Evolutionary conservation across 2,329 filamentous ascomycete genomes (phyloP), one percentile per base, ranked within the genome.

Genomic region (Cercospora berteroae): DNA sequence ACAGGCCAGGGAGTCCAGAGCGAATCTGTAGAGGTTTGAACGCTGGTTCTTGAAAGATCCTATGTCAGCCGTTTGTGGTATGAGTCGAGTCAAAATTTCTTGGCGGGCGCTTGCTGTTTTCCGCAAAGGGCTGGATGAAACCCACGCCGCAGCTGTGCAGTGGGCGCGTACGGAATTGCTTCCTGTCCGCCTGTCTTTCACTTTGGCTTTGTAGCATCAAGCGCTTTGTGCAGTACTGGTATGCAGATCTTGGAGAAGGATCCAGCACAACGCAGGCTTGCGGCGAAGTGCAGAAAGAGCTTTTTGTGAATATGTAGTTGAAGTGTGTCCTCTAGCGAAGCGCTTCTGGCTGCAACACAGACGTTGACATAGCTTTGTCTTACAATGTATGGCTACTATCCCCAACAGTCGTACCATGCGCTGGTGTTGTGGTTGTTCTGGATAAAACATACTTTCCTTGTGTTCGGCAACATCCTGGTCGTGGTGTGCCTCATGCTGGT

Each of bases 361-460:
- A 55, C 48, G 48, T 27, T 9, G 20, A 13, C 48, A 55, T 27
- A 27, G 48, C 48, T 55, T 55, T 55, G 44, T 23, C 5, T 50
- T 13, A 55, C 23, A 16, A 64, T 64, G 62, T 64, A 64, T 25
- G 62, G 57, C 18, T 55, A 44, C 29, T 67, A 65, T 23, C 42
- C 56, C 33, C 66, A 42, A 27, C 25, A 18, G 13, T 36, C 61
- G 13, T 69, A 69, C 31, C 60, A 60, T 60, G 55, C 63, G 9
- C 27, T 52, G 18, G 29, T 42, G 9, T 33, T 67, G 20, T 70
- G 65, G 68, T 48, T 50, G 23, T 50, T 62, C 18, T 70, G 65
- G 68, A n/a, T 56, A 9, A 16, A 61, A 25, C 65, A 67, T 36
- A 59, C 64, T 23, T 9, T 67, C 27, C 29, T 67, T 5, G 44